These are phyloP conservation scores for Venturia aucupariae DNA, from an alignment of 2,329 filamentous ascomycete genomes.

Conservation along the genomic window DNA sequence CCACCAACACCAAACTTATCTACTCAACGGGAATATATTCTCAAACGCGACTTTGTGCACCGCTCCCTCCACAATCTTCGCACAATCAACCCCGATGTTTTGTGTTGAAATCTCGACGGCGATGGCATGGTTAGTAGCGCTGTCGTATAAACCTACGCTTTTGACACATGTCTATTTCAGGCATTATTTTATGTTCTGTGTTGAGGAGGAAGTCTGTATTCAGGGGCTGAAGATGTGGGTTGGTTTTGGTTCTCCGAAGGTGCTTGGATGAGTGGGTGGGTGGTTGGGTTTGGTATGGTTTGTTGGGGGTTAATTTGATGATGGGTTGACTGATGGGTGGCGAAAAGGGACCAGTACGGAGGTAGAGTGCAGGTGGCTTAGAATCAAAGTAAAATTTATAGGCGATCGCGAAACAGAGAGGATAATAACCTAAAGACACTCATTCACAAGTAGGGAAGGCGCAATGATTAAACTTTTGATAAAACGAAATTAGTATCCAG, in stretches of 20 bases:
- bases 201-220: constrained; percentile 48
- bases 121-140: constrained; percentile 36
- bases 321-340: too few relatives aligned
- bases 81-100: constrained; percentile 40
- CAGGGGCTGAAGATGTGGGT: constrained; percentile 49
- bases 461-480: neutral
- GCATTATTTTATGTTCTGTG: constrained; percentile 37
- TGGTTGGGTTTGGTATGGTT: too few relatives aligned
- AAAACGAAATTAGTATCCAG: neutral
- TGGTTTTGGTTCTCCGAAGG: constrained; percentile 43
- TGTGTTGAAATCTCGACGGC: constrained; percentile 46
- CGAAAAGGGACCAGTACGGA: too few relatives aligned
- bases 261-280: too few relatives aligned
- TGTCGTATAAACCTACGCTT: constrained; percentile 42
- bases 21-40: too few relatives aligned
- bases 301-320: too few relatives aligned
- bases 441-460: neutral
- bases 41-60: constrained; percentile 36
- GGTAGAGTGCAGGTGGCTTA: too few relatives aligned
- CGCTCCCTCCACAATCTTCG: constrained; percentile 34
- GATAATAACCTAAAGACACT: too few relatives aligned
- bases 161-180: constrained; percentile 42
- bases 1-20: too few relatives aligned
- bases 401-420: too few relatives aligned
- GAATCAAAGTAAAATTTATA: too few relatives aligned